These are phyloP conservation scores for Macrolepiota dolichaula DNA, from an alignment of 768 basidiomycete species.

Conservation along the genomic window DNA sequence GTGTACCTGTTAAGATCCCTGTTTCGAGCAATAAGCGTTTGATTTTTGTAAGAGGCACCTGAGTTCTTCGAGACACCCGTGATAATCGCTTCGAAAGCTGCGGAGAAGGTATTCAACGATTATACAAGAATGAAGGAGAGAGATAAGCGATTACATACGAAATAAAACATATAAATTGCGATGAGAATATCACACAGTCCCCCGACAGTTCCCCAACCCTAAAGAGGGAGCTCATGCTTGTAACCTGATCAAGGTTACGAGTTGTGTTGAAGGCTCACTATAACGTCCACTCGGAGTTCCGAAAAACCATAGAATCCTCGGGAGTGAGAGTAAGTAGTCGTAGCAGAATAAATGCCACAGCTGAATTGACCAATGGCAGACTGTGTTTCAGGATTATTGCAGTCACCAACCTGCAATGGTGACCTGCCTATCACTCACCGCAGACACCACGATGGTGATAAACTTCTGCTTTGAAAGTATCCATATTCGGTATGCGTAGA, in stretches of 20 bases:
- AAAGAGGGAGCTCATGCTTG: not conserved
- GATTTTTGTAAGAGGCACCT: not conserved
- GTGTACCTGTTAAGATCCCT: not conserved
- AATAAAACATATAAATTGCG: not conserved
- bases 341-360: not conserved
- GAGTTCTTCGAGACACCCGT: not conserved
- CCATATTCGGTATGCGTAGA: not conserved
- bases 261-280: not conserved
- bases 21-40: conserved; percentile 2
- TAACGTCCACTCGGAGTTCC: not conserved
- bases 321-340: too few species aligned
- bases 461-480: not conserved
- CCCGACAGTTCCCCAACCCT: not conserved
- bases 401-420: not conserved
- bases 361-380: not conserved
- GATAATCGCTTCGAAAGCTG: not conserved
- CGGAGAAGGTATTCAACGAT: not conserved
- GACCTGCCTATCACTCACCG: not conserved
- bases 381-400: not conserved
- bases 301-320: too few species aligned
- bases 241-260: not conserved
- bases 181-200: not conserved
- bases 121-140: not conserved
- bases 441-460: not conserved
- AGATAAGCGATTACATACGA: not conserved